A percentile compares a stretch with the other conserved stretches of the same genome.
These are phyloP conservation scores for Calvatia gigantea DNA, from an alignment of 768 basidiomycete genomes.

Conservation along the genomic window DNA sequence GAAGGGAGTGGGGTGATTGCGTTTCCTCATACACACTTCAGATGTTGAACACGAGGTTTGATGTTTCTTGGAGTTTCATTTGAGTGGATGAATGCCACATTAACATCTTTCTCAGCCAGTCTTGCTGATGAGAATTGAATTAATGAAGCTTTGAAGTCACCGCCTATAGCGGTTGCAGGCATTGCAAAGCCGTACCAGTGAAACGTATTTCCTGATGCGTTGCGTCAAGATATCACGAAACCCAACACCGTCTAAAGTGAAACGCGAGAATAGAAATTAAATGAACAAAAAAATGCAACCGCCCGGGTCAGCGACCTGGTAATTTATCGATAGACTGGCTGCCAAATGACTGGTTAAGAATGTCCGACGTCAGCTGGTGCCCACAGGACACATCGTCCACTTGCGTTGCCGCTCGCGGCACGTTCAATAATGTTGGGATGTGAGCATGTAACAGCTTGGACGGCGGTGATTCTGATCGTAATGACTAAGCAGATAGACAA, in stretches of 20 bases:
- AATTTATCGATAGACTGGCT: constrained; percentile 3
- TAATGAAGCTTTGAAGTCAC: too few species aligned
- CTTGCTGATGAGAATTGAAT: too few species aligned
- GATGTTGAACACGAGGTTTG: too few species aligned
- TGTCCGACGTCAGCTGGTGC: constrained; percentile 38
- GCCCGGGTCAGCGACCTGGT: not conserved
- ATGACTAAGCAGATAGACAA: constrained; percentile 8
- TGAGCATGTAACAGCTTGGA: constrained; percentile 88
- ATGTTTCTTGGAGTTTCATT: too few species aligned
- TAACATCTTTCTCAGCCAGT: too few species aligned
- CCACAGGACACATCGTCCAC: constrained; percentile 81
- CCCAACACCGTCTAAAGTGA: too few species aligned
- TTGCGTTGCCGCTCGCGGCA: constrained; percentile 73
- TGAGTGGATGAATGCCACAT: too few species aligned
- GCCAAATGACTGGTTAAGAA: not conserved
- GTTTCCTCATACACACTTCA: too few species aligned
- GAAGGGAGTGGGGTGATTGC: not conserved
- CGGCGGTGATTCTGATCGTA: constrained; percentile 62
- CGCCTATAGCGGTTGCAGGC: too few species aligned
- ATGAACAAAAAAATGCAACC: not conserved
- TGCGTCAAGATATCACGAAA: too few species aligned
- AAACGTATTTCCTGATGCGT: too few species aligned
- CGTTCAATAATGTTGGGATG: constrained; percentile 76
- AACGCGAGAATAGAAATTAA: not conserved
- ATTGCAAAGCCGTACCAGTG: too few species aligned